Conservation (phyloP, 257 asterid genomes). For the Primulina huaijiensis region DNA sequence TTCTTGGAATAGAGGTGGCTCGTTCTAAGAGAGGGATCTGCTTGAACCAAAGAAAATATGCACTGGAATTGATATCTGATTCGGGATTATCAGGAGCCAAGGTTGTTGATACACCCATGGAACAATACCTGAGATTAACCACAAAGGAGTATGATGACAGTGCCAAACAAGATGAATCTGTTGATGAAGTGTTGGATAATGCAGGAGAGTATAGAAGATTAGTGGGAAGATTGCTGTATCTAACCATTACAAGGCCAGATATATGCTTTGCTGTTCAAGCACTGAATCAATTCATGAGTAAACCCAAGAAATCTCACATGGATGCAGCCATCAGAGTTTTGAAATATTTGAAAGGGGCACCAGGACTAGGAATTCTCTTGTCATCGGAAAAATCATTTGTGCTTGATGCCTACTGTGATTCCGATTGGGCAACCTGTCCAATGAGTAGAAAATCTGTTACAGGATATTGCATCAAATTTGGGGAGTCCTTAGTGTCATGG, state of each 20-base stretch:
- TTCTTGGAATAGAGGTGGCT: too few relatives aligned
- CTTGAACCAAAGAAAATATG: too few relatives aligned
- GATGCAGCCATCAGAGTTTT: background rate
- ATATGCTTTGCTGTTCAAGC: background rate
- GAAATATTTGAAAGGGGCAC: background rate
- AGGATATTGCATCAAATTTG: background rate
- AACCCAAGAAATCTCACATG: background rate
- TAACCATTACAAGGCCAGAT: background rate
- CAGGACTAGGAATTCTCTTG: background rate
- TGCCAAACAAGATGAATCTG: rapidly evolving
- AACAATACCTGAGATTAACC: too few relatives aligned
- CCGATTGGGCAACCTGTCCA: background rate
- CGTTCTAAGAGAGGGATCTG: too few relatives aligned
- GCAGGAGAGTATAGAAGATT: too few relatives aligned
- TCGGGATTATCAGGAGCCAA: too few relatives aligned
- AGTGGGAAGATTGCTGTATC: background rate
- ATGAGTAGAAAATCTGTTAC: background rate
- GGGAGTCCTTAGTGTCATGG: background rate
- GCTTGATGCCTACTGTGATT: background rate
- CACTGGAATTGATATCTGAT: too few relatives aligned
- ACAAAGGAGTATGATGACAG: background rate
- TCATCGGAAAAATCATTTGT: background rate
- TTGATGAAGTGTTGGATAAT: background rate
- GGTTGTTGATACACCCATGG: too few relatives aligned
- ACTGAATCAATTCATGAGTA: background rate